These are phyloP conservation scores for Atkinsonella texensis DNA, from an alignment of 2,329 filamentous ascomycete genomes.

Conservation along the genomic window DNA sequence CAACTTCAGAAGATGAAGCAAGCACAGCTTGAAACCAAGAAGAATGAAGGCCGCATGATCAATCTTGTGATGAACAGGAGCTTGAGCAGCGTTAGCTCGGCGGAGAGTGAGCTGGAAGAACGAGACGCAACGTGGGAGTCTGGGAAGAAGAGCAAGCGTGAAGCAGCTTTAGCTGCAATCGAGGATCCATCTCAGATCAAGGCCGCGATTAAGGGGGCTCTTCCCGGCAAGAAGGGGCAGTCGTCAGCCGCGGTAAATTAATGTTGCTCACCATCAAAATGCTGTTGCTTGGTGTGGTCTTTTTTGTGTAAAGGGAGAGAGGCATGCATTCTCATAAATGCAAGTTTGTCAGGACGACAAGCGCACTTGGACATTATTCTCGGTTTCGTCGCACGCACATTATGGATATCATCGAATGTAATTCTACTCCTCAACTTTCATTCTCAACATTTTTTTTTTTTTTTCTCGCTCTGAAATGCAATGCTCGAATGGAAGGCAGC, in stretches of 20 bases:
- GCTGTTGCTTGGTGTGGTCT: background rate
- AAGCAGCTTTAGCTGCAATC: constrained; percentile 37
- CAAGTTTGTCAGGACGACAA: background rate
- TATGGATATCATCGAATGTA: background rate
- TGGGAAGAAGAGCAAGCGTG: constrained; percentile 36
- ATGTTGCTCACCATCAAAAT: background rate
- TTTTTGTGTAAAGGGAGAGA: background rate
- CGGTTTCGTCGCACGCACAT: too few species aligned
- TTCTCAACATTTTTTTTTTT: background rate
- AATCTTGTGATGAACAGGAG: constrained; percentile 47
- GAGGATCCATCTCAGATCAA: constrained; percentile 37
- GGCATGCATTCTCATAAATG: background rate
- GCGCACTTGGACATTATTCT: background rate
- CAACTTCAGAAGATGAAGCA: constrained; percentile 63
- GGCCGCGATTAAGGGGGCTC: constrained; percentile 17
- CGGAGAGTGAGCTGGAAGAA: constrained; percentile 38
- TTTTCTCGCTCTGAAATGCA: too few species aligned
- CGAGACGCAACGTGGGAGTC: constrained; percentile 28
- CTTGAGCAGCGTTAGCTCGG: constrained; percentile 39
- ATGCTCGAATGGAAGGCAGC: background rate
- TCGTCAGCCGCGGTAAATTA: background rate
- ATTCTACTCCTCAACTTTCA: background rate
- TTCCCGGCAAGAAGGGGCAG: constrained; percentile 14
- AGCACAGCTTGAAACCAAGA: constrained; percentile 63
- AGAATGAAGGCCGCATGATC: constrained; percentile 41